A percentile compares a stretch with the other conserved stretches of the same genome.
phyloP scores from a whole-genome alignment of 1,284 basidiomycete species.

The Anthracocystis setariae region DNA sequence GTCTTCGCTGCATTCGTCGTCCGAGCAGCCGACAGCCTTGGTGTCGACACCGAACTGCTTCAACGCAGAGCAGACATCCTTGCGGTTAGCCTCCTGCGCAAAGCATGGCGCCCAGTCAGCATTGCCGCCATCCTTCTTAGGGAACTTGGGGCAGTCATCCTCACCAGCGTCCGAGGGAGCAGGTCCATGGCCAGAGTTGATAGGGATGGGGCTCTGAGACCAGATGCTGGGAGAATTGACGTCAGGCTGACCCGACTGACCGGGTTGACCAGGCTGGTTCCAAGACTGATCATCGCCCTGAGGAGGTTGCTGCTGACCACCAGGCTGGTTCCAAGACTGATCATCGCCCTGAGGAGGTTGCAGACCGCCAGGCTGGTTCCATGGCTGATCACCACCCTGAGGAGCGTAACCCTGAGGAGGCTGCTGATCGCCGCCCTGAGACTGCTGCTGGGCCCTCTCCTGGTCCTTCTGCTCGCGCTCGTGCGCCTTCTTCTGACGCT shows the following conservation, averaged over 20 bases:
- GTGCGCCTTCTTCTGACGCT: constrained; percentile 5
- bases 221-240: neutral
- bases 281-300: too few relatives aligned
- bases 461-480: constrained; percentile 7
- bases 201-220: constrained; percentile 9
- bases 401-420: neutral
- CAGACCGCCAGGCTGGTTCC: neutral
- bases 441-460: too few relatives aligned
- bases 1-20: constrained; percentile 39
- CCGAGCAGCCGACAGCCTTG: constrained; percentile 20
- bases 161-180: neutral
- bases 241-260: too few relatives aligned
- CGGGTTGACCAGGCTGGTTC: too few relatives aligned
- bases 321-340: too few relatives aligned
- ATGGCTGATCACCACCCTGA: too few relatives aligned
- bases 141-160: constrained; percentile 47
- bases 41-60: constrained; percentile 46
- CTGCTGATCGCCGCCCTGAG: neutral
- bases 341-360: too few relatives aligned
- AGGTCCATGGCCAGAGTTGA: neutral
- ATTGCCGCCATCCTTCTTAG: constrained; percentile 33
- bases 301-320: too few relatives aligned
- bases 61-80: constrained; percentile 47
- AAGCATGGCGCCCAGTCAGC: constrained; percentile 42
- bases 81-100: constrained; percentile 22